Percentiles rank a stretch among this genome's conserved stretches.
Conservation (phyloP, 2,329 filamentous ascomycete genomes). For the Aspergillus spinulosporus region DNA sequence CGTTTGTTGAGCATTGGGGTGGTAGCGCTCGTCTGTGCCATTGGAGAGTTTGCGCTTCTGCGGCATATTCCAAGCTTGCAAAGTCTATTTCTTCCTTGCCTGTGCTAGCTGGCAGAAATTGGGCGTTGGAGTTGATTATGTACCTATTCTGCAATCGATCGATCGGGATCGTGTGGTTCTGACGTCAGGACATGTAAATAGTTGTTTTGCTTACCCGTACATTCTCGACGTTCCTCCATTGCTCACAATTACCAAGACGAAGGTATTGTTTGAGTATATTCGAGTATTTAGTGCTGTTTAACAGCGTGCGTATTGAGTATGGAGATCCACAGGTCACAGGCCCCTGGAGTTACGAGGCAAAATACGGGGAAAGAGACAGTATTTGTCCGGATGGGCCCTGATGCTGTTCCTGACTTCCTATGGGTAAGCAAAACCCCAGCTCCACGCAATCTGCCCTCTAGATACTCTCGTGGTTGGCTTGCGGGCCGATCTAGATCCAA, state of each 20-base stretch:
- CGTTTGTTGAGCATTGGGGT: constrained; percentile 41
- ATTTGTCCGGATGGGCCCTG: not conserved
- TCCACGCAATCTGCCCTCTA: not conserved
- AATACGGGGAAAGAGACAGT: not conserved
- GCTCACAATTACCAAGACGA: not conserved
- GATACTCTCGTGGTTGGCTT: not conserved
- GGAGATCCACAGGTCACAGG: not conserved
- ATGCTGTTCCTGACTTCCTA: not conserved
- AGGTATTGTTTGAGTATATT: not conserved
- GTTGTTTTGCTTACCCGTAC: not conserved
- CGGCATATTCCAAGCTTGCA: not conserved
- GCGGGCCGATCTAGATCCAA: not conserved
- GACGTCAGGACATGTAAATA: constrained; percentile 3
- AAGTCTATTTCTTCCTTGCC: not conserved
- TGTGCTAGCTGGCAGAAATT: not conserved
- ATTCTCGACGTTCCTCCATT: not conserved
- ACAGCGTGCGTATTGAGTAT: not conserved
- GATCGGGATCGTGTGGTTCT: constrained; percentile 1
- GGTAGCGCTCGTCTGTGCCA: constrained; percentile 22
- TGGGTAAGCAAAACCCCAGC: not conserved
- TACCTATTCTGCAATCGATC: not conserved
- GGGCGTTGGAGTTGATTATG: not conserved
- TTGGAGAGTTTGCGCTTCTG: constrained; percentile 1
- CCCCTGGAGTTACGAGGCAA: not conserved
- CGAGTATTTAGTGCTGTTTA: not conserved